Conservation (phyloP, 345 rosid genomes). For the Acer negundo region DNA sequence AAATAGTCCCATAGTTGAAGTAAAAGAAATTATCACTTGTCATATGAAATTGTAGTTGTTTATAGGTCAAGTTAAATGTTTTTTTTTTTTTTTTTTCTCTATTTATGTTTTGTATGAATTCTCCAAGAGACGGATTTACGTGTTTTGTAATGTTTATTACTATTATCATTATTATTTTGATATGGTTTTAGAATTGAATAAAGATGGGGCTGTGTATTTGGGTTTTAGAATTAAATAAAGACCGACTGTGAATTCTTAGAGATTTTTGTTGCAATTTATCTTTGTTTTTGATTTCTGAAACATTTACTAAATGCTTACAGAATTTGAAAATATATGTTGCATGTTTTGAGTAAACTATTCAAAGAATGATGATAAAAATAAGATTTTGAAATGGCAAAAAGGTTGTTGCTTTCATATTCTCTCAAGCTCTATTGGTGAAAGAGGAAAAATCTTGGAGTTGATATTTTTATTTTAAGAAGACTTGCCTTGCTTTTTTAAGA, state of each 20-base stretch:
- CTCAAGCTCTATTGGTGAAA: not conserved
- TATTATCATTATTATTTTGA: not conserved
- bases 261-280: slow-evolving; percentile 1
- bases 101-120: not conserved
- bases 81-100: not conserved
- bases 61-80: not conserved
- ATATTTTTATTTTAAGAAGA: not conserved
- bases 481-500: not conserved
- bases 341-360: not conserved
- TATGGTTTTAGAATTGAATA: not conserved
- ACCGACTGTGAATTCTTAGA: not conserved
- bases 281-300: not conserved
- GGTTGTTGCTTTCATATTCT: not conserved
- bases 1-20: not conserved
- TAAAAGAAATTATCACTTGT: not conserved
- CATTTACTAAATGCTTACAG: not conserved
- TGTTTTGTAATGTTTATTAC: not conserved
- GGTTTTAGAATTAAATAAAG: not conserved
- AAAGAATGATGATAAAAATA: not conserved
- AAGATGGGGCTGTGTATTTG: not conserved
- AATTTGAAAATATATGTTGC: not conserved
- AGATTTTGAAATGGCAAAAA: not conserved
- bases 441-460: not conserved
- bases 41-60: not conserved
- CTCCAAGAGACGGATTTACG: not conserved